Conservation (phyloP, 2,329 filamentous ascomycete genomes). For the Penicillium sp. region DNA sequence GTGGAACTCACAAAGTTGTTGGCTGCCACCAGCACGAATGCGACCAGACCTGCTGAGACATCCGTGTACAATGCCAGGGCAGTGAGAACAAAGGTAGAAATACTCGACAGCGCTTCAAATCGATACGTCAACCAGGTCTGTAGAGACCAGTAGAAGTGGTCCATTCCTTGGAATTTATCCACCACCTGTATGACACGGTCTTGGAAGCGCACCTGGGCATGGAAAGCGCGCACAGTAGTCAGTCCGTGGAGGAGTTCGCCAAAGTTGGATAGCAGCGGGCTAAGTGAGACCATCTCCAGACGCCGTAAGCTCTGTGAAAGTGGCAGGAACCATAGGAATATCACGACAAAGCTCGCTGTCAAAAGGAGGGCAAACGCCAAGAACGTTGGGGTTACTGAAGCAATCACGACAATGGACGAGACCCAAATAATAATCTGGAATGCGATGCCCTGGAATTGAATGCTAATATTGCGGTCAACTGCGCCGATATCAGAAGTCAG, state of each 20-base stretch:
- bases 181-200: conserved; percentile 74
- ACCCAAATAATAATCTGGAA: conserved; percentile 68
- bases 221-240: conserved; percentile 80
- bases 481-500: conserved; percentile 87
- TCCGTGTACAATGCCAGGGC: conserved; percentile 68
- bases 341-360: conserved; percentile 64
- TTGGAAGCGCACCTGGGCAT: conserved; percentile 74
- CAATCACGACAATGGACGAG: conserved; percentile 72
- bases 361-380: conserved; percentile 67
- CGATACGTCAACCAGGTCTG: conserved; percentile 81
- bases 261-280: conserved; percentile 87
- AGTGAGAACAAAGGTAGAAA: conserved; percentile 70
- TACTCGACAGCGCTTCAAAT: conserved; percentile 67
- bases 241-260: conserved; percentile 81
- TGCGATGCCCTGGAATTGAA: conserved; percentile 66
- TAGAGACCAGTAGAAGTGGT: conserved; percentile 91
- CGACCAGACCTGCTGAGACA: conserved; percentile 74
- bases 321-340: conserved; percentile 74
- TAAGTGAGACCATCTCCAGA: conserved; percentile 84
- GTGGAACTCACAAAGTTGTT: conserved; percentile 62
- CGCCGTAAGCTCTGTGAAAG: conserved; percentile 78
- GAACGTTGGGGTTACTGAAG: conserved; percentile 67
- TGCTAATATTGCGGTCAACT: conserved; percentile 79
- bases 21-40: conserved; percentile 75
- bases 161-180: conserved; percentile 88